phyloP scores from a whole-genome alignment of 2,329 filamentous ascomycete species.

The Talaromyces rugulosus region DNA sequence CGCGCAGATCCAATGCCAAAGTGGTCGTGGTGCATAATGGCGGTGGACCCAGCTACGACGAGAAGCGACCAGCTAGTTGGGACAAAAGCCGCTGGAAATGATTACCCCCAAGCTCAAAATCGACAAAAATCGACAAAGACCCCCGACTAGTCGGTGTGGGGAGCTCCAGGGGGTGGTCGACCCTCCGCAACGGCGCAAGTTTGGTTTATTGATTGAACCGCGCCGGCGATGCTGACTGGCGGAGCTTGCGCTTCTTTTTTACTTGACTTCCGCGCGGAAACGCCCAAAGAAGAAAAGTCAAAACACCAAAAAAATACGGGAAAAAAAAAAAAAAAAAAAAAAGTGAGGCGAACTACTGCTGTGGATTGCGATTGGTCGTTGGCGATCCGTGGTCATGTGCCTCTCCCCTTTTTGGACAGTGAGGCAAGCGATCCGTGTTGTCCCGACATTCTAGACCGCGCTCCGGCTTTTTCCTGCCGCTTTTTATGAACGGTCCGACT shows the following conservation, averaged over 20 bases:
- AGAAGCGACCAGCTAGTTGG: conserved; percentile 15
- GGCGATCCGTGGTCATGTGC: background rate
- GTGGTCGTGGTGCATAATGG: conserved; percentile 15
- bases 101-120: too few species aligned
- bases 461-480: background rate
- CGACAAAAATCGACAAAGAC: too few species aligned
- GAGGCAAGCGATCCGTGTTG: background rate
- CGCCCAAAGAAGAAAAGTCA: background rate
- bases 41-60: conserved; percentile 15
- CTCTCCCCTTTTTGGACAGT: background rate
- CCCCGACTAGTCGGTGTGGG: background rate
- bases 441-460: background rate
- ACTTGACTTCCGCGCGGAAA: background rate
- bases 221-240: background rate
- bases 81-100: conserved; percentile 16
- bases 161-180: background rate
- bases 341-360: background rate
- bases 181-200: background rate
- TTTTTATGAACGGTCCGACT: too few species aligned
- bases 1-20: conserved; percentile 14
- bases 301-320: background rate
- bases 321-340: background rate
- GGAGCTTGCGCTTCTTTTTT: background rate
- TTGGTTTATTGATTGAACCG: background rate
- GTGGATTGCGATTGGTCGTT: background rate